A percentile compares a stretch with the other conserved stretches of the same genome.
Evolutionary conservation across 257 asterid species (phyloP).

Genomic region (Nicotiana obtusifolia): DNA sequence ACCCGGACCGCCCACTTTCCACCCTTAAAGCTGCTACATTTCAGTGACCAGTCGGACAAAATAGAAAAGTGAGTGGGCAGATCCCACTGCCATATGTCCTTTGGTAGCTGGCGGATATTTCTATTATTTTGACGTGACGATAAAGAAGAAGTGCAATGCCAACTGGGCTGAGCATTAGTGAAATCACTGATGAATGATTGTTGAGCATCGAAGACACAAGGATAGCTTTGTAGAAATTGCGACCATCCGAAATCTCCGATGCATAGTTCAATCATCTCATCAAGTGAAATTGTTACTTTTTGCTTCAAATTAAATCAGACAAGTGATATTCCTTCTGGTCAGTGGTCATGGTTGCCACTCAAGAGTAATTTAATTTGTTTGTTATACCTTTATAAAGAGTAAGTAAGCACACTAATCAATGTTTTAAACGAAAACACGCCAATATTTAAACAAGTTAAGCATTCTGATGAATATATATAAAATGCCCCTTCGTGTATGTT

Average conservation of each 20-base stretch:
- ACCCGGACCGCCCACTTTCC: too few species aligned
- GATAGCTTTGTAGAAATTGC: conserved; percentile 40
- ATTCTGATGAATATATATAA: not conserved
- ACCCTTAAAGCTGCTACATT: too few species aligned
- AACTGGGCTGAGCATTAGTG: conserved; percentile 51
- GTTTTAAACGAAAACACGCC: too few species aligned
- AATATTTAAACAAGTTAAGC: not conserved
- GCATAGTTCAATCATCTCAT: conserved; percentile 54
- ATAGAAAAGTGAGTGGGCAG: conserved; percentile 35
- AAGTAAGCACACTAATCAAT: not conserved
- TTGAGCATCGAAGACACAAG: conserved; percentile 75
- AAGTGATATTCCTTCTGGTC: conserved; percentile 2
- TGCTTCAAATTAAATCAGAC: not conserved
- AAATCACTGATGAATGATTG: conserved; percentile 55
- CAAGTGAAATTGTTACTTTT: conserved; percentile 26
- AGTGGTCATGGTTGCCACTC: not conserved
- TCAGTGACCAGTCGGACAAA: conserved; percentile 65
- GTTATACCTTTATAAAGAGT: not conserved
- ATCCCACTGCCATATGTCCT: conserved; percentile 43
- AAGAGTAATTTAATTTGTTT: not conserved
- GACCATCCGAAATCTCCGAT: conserved; percentile 61
- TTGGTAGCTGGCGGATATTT: conserved; percentile 31
- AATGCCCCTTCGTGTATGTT: not conserved
- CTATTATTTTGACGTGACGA: not conserved
- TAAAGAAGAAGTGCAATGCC: conserved; percentile 34